These are phyloP conservation scores for Alternaria ethzedia DNA, from an alignment of 2,329 filamentous ascomycete genomes.

Conservation along the genomic window DNA sequence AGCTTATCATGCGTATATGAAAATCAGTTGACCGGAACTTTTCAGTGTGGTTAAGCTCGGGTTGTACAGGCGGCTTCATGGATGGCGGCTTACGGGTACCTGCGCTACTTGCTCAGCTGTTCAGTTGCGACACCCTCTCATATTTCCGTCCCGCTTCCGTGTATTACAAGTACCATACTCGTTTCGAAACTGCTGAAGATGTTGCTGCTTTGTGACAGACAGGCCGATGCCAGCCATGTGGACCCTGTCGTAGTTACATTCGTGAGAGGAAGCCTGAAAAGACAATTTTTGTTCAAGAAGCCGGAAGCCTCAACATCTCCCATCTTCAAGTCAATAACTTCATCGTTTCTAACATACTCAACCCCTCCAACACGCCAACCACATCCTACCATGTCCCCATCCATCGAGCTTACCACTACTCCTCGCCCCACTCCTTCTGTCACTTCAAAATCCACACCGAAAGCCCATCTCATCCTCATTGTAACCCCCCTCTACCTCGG, in stretches of 20 bases:
- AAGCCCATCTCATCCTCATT: neutral
- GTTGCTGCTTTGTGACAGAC: neutral
- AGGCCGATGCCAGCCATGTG: neutral
- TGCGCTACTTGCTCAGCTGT: neutral
- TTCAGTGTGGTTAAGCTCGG: neutral
- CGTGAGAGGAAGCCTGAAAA: neutral
- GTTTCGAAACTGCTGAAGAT: neutral
- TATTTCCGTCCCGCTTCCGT: neutral
- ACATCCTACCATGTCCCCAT: neutral
- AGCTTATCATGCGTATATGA: neutral
- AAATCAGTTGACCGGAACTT: neutral
- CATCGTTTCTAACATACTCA: neutral
- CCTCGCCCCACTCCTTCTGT: neutral
- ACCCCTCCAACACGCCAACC: neutral
- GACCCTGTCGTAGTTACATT: neutral
- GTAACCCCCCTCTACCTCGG: constrained; percentile 12
- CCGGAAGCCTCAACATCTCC: neutral
- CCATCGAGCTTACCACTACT: neutral
- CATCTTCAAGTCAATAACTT: neutral
- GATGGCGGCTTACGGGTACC: neutral
- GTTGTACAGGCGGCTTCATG: neutral
- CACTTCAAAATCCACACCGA: neutral
- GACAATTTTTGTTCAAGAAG: neutral
- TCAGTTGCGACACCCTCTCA: neutral
- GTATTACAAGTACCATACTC: neutral